Conservation (phyloP, 2,329 filamentous ascomycete genomes). For the Ramichloridium luteum region DNA sequence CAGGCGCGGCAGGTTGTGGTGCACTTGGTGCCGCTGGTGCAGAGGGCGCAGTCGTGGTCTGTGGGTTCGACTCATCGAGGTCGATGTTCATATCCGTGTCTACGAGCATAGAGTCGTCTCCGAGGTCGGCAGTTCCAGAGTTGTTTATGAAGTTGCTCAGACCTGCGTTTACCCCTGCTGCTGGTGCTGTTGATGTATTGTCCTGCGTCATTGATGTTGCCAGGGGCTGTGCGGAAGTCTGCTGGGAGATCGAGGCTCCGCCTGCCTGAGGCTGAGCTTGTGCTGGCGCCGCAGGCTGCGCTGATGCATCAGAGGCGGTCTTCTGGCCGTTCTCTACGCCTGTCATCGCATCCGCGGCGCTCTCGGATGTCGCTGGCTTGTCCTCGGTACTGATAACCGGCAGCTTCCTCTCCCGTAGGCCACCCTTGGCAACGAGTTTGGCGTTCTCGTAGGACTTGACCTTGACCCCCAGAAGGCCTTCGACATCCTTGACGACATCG, state of each 20-base stretch:
- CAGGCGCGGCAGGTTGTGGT: not conserved
- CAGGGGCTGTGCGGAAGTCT: not conserved
- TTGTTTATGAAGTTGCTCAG: conserved; percentile 2
- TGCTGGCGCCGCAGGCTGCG: not conserved
- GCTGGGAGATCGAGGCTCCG: not conserved
- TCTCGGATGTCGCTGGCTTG: conserved; percentile 46
- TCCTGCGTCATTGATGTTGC: no score
- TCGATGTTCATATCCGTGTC: conserved; percentile 18
- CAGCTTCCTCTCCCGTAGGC: conserved; percentile 22
- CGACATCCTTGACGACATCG: conserved; percentile 62
- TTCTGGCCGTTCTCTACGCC: not conserved
- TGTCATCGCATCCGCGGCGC: conserved; percentile 4
- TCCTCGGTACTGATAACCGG: conserved; percentile 6
- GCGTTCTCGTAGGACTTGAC: conserved; percentile 32
- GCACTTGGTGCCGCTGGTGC: not conserved
- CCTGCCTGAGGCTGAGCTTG: not conserved
- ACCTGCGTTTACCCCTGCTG: no score
- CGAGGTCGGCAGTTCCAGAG: conserved; percentile 28
- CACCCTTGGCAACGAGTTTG: conserved; percentile 23
- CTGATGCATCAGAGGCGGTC: not conserved
- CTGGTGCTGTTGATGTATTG: no score
- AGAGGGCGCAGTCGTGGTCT: not conserved
- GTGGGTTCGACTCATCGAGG: conserved; percentile 5
- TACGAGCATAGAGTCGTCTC: conserved; percentile 13
- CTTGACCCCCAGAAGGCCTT: conserved; percentile 55